These are phyloP conservation scores for Trichomonas vaginalis DNA, from an alignment of 208 protist genomes.

Conservation along the genomic window DNA sequence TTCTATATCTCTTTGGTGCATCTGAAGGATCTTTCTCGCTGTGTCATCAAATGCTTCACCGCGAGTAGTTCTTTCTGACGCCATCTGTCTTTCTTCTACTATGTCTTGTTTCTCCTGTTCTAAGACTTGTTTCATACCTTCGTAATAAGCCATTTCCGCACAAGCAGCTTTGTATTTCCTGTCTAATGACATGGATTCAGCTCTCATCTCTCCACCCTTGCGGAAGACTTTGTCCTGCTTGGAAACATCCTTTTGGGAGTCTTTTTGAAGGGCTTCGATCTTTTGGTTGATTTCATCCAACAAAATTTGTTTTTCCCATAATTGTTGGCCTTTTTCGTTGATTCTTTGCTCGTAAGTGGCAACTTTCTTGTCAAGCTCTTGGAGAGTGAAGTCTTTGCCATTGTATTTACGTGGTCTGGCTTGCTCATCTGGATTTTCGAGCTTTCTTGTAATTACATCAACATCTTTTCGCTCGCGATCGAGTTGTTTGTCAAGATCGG, in stretches of 20 bases:
- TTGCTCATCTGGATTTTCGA: background rate
- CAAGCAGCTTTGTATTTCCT: background rate
- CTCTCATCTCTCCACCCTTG: background rate
- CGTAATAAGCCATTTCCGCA: background rate
- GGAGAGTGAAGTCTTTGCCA: background rate
- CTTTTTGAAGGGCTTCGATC: background rate
- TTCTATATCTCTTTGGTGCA: background rate
- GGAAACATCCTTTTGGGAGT: background rate
- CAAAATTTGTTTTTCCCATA: conserved; percentile 6
- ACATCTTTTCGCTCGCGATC: background rate
- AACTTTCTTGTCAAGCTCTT: background rate
- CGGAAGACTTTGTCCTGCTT: background rate
- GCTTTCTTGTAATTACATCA: background rate
- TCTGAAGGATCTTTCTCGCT: background rate
- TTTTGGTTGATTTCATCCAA: background rate
- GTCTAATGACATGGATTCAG: background rate
- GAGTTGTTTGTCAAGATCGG: background rate
- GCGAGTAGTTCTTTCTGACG: background rate
- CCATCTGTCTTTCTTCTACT: background rate
- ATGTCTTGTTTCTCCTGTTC: background rate
- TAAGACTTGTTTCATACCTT: background rate
- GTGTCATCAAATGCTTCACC: background rate
- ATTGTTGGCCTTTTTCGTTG: background rate
- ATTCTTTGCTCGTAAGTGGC: background rate
- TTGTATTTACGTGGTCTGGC: background rate